Conservation (phyloP, 2,329 filamentous ascomycete species). For the Diaporthe ampelina region DNA sequence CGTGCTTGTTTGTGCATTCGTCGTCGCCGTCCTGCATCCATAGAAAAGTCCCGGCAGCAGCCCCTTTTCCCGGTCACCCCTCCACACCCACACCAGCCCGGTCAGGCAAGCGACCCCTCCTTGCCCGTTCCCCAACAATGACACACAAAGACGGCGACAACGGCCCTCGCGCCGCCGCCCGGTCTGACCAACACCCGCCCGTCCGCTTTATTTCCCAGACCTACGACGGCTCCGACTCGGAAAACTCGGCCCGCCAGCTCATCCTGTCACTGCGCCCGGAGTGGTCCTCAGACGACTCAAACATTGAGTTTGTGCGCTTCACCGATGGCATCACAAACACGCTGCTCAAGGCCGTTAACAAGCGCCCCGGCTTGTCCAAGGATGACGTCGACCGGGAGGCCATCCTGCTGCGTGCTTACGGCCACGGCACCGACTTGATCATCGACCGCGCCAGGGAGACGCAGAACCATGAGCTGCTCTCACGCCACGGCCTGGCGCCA, state of each 20-base stretch:
- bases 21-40: not conserved
- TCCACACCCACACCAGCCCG: conserved; percentile 25
- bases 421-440: conserved; percentile 91
- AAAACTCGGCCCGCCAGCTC: conserved; percentile 83
- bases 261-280: conserved; percentile 85
- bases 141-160: conserved; percentile 30
- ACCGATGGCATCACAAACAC: conserved; percentile 99
- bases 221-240: conserved; percentile 81
- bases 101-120: conserved; percentile 36
- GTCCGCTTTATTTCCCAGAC: conserved; percentile 78
- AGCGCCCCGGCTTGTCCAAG: conserved; percentile 75
- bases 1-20: conserved; percentile 9
- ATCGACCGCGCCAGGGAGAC: conserved; percentile 93
- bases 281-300: conserved; percentile 75
- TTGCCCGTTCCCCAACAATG: conserved; percentile 28
- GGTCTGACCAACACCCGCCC: conserved; percentile 51
- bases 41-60: not conserved
- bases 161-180: conserved; percentile 53
- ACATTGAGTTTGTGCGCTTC: conserved; percentile 89
- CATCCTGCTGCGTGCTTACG: conserved; percentile 92
- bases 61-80: conserved; percentile 15
- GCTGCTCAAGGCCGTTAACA: conserved; percentile 82
- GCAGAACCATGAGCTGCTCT: conserved; percentile 87
- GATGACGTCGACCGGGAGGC: conserved; percentile 87
- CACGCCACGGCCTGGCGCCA: conserved; percentile 86